These are phyloP conservation scores for Penicillium maclennaniae DNA, from an alignment of 495 filamentous ascomycete genomes.

Conservation along the genomic window DNA sequence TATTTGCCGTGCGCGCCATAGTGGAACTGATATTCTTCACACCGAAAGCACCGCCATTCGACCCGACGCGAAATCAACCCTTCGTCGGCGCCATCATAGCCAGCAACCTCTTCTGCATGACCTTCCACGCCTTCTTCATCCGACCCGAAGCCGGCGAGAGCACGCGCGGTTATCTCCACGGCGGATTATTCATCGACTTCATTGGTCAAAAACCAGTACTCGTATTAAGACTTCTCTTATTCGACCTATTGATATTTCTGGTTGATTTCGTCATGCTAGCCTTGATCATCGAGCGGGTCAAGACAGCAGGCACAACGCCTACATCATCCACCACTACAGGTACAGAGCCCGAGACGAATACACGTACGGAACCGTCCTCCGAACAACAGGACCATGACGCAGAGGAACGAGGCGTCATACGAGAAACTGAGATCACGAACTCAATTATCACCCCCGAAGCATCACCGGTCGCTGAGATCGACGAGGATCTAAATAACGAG, in stretches of 20 bases:
- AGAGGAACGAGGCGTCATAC: constrained; percentile 73
- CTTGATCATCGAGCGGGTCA: constrained; percentile 66
- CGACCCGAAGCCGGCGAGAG: constrained; percentile 68
- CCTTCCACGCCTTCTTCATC: constrained; percentile 62
- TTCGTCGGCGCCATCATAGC: constrained; percentile 67
- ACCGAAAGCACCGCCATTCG: constrained; percentile 67
- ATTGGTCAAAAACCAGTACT: constrained; percentile 77
- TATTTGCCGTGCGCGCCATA: constrained; percentile 64
- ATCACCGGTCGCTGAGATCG: constrained; percentile 5
- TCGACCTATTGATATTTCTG: constrained; percentile 62
- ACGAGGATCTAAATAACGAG: constrained; percentile 38
- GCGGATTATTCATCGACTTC: constrained; percentile 81
- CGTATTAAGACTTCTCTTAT: constrained; percentile 55
- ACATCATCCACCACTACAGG: constrained; percentile 4
- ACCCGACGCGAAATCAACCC: constrained; percentile 56
- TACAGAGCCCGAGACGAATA: constrained; percentile 10
- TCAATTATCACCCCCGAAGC: background rate
- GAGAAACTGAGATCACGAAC: constrained; percentile 33
- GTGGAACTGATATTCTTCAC: constrained; percentile 75
- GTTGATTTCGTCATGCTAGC: constrained; percentile 74
- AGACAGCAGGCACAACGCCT: constrained; percentile 28
- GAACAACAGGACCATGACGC: constrained; percentile 67
- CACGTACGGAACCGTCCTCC: background rate
- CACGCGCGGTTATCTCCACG: constrained; percentile 77
- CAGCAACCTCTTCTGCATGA: constrained; percentile 67